Base-by-base conservation (phyloP, 1,139 yeast species). In the Yamadazyma conglobata region DNA sequence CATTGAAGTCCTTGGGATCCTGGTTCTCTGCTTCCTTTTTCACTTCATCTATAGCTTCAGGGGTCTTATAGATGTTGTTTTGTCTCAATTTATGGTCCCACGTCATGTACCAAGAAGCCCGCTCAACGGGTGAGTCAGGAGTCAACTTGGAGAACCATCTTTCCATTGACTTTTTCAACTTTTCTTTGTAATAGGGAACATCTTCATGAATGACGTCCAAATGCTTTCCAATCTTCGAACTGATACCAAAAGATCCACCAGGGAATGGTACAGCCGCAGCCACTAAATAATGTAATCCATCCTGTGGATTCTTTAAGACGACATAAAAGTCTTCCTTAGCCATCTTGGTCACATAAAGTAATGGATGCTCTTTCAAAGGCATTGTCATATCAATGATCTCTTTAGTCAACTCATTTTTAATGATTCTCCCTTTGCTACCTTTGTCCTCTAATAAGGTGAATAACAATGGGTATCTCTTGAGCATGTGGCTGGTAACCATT, bases 221-320 rank as follows among this genome's bases (percentile, higher is more conserved):
- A 34, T 70, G 71, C 44, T 66, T 68, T 14, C 88, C 89, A 26
- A 81, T 46, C 43, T 79, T 80, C 27, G 67, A 48, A 42, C 63
- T 54, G 34, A 79, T 74, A 28, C 81, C 80, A 54, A 80, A 81
- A 1, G 80, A 74, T 4, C 88, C 88, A 19, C 88, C 89, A 2
- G 88, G 87, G 54, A 80, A 80, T 6, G 88, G 86, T 19, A 81
- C 88, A 0, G 83, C 85, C 4, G 84, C 87, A 1, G 85, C 89
- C 24, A 71, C 73, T 36, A 81, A 60, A 50, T 81, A 78, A 50
- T 80, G 87, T 27, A 52, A 47, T 1, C 77, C 84, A 47, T 79
- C 84, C 15, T 54, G 54, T 10, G 76, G 71, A 37, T 62, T 63
- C 42, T 73, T 68, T 48, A 62, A 51, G 17, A 79, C 86, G 27